Base-by-base conservation (phyloP, 2,329 filamentous ascomycete species). In the Corinectria fuckeliana region DNA sequence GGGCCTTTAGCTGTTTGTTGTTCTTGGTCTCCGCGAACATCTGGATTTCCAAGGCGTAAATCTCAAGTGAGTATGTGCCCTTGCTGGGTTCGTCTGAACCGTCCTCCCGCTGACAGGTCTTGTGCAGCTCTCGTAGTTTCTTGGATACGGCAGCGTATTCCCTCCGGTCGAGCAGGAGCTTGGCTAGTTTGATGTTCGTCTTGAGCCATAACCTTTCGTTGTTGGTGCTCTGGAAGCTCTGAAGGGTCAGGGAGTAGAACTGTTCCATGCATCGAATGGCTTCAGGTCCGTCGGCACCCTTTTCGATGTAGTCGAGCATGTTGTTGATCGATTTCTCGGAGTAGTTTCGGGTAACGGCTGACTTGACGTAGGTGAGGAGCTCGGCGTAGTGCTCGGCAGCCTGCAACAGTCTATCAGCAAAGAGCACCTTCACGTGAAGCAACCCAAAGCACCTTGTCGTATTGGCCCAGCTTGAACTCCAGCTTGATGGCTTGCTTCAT, bases 321-420 rank as follows among this genome's bases (percentile, higher is more conserved):
- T 97, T 98, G 80, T 98, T 98, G 80, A 99, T 97, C 11, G 94
- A 98, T 76, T 98, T 98, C 77, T 99, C 95, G 1, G 95, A 97
- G 78, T 98, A 98, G 78, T 98, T 99, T 63, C 95, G 88, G 38
- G 95, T 98, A 45, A 99, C 94, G 7, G 94, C 94, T 3, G 92
- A 96, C 77, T 95, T 97, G 79, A 98, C 93, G 72, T 98, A 99
- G 45, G 93, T 98, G 65, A 99, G 87, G 26, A 99, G 91, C 78
- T 98, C 93, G 65, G 87, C 89, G 78, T 96, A 99, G 77, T 99
- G 93, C 73, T 94, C 88, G 47, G 93, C 88, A 7, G 94, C 94
- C 92, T 97, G 50, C 48, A 93, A 91, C 96, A 48, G 54, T 18
- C 68, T 72, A 68, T 69, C 9, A 71, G 65, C 21, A 26, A 16